These are phyloP conservation scores for Trichomonascaceae sp. DNA, from an alignment of 1,139 yeast species.

Conservation along the genomic window DNA sequence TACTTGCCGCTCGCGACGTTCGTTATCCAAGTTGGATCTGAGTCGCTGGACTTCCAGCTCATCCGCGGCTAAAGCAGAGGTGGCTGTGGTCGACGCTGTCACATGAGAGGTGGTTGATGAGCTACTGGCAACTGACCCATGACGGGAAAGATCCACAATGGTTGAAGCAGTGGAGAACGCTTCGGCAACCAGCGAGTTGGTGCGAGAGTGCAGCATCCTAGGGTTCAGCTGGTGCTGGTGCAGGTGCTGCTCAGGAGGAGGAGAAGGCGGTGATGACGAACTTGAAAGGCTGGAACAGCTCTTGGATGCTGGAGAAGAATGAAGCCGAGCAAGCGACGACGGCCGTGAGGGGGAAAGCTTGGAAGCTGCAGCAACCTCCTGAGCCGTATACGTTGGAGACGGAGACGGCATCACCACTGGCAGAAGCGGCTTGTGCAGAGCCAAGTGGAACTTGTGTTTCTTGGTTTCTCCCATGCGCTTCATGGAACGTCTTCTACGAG, in stretches of 20 bases:
- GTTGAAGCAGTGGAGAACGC: not conserved
- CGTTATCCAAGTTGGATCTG: conserved; percentile 4
- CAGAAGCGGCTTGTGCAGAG: not conserved
- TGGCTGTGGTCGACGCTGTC: conserved; percentile 2
- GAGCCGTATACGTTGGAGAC: too few relatives aligned
- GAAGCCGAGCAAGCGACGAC: not conserved
- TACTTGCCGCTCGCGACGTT: conserved; percentile 8
- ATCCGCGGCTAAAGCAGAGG: conserved; percentile 1
- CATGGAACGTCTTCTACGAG: not conserved
- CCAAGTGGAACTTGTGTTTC: not conserved
- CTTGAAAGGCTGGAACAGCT: not conserved
- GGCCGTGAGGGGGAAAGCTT: too few relatives aligned
- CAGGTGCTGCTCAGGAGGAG: not conserved
- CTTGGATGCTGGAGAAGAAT: not conserved
- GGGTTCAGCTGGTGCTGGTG: too few relatives aligned
- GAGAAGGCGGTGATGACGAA: not conserved
- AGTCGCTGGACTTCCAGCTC: not conserved
- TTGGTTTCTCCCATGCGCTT: not conserved
- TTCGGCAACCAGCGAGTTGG: too few relatives aligned
- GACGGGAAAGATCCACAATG: not conserved
- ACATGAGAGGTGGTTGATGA: too few relatives aligned
- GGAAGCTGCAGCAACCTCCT: not conserved
- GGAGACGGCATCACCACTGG: not conserved
- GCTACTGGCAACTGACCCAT: not conserved
- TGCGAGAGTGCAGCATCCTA: too few relatives aligned